A percentile compares a stretch with the other conserved stretches of the same genome.
Conservation (phyloP, 2,329 filamentous ascomycete genomes). For the Amesomyces nigricolor region DNA sequence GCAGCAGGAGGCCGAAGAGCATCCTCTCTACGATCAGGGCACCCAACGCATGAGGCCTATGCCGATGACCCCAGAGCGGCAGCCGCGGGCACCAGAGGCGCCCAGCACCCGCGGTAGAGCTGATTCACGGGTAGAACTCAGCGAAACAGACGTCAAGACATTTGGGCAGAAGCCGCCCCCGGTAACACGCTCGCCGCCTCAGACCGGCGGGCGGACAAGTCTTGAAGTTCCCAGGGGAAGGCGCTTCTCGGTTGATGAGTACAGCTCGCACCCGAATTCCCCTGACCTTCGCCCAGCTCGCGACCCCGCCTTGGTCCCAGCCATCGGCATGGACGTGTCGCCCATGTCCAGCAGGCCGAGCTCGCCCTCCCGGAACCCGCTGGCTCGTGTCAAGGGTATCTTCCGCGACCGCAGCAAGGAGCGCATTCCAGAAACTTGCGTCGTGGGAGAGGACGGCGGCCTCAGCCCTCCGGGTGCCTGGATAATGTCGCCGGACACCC, state of each 20-base stretch:
- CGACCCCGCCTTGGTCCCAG: constrained; percentile 48
- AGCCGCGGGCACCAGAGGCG: constrained; percentile 26
- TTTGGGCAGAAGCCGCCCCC: constrained; percentile 21
- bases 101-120: constrained; percentile 33
- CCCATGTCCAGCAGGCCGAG: constrained; percentile 55
- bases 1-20: constrained; percentile 39
- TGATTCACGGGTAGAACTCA: constrained; percentile 36
- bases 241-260: constrained; percentile 40
- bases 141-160: constrained; percentile 34
- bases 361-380: constrained; percentile 58
- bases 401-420: constrained; percentile 51
- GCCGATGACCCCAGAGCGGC: constrained; percentile 32
- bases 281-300: constrained; percentile 44
- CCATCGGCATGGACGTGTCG: constrained; percentile 58
- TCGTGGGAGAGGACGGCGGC: constrained; percentile 33
- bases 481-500: constrained; percentile 30
- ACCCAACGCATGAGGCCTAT: constrained; percentile 32
- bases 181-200: constrained; percentile 24
- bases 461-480: constrained; percentile 24
- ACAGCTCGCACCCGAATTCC: constrained; percentile 45
- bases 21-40: constrained; percentile 28
- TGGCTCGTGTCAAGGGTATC: constrained; percentile 50
- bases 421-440: constrained; percentile 32
- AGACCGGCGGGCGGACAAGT: constrained; percentile 37
- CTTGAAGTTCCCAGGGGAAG: constrained; percentile 44